Conservation (phyloP, 192 early-diverging fungal species). For the Jimgerdemannia lactiflua region DNA sequence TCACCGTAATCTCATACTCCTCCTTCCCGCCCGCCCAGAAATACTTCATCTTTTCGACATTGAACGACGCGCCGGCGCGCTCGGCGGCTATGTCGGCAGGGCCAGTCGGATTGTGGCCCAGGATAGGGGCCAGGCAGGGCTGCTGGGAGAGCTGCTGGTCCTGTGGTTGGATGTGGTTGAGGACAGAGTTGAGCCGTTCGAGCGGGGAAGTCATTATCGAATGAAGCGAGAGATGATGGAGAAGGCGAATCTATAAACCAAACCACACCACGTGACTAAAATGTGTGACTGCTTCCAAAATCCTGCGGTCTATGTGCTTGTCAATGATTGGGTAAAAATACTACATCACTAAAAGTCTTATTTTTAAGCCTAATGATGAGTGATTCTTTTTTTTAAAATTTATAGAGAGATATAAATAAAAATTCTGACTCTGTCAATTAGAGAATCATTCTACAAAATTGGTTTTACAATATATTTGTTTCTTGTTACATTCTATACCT, state of each 20-base stretch:
- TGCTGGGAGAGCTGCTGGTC: conserved; percentile 18
- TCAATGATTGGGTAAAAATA: no score
- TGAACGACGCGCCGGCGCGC: conserved; percentile 49
- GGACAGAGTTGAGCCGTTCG: conserved; percentile 31
- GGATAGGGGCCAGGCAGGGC: conserved; percentile 32
- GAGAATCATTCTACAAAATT: no score
- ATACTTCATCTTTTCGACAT: conserved; percentile 44
- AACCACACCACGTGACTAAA: no score
- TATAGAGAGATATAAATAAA: no score
- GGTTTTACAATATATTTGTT: no score
- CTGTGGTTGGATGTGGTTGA: conserved; percentile 21
- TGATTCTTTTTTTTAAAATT: no score
- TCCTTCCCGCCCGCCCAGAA: conserved; percentile 46
- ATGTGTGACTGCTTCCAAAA: no score
- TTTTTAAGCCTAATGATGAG: no score
- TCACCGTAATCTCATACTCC: conserved; percentile 40
- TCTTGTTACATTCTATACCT: no score
- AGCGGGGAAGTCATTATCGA: conserved; percentile 20
- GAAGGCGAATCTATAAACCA: background rate
- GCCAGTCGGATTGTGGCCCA: conserved; percentile 37
- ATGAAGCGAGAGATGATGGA: background rate
- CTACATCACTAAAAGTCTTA: no score
- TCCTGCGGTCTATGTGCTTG: no score
- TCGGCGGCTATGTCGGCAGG: conserved; percentile 50
- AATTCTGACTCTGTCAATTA: no score